Evolutionary conservation across 2,329 filamentous ascomycete genomes (phyloP), one percentile per base, ranked within the genome.

Genomic region (Bipolaris bicolor): DNA sequence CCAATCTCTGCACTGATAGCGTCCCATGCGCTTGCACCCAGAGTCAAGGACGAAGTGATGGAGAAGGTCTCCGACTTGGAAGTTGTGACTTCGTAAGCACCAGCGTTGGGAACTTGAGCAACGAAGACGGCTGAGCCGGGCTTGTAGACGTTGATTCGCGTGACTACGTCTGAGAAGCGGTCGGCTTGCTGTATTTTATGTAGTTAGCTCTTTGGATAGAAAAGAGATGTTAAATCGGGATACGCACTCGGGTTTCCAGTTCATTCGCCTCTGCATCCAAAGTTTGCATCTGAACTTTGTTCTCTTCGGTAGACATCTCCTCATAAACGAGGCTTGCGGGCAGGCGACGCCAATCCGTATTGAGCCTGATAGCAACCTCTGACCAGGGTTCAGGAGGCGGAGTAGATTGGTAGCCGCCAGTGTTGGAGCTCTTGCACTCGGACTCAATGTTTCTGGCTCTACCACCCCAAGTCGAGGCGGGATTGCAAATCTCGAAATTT

Each of bases 1-100:
- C 47, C 47, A 18, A 49, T 49, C 22, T 49, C 47, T 7, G 47
- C 47, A 26, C 31, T 49, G 33, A 49, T 37, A 18, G 33, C 31
- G 7, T 49, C 47, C 34, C 47, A 49, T 16, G 20, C 33, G 10
- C 34, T 29, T 40, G 34, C 47, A 18, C 47, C 47, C 2, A 49
- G 20, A 26, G 15, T 49, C 7, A 37, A 34, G 5, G 15, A 29
- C 18, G 47, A 22, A 1, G 31, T 26, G n/a, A 49, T 37, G 22
- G 31, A 36, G 18, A 49, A 37, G 20, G 34, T 49, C 20, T 36
- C 16, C 1, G 36, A 16, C 36, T 39, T 39, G 13, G 36, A 39
- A 9, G n/a, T 16, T n/a, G 36, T n/a, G 5, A 39, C 36, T 16
- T n/a, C 9, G 16, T 39, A 39, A 16, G 36, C 7, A 16, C 16